phyloP scores from a whole-genome alignment of 352 stramenopile genomes.

The Phytopythium litorale region DNA sequence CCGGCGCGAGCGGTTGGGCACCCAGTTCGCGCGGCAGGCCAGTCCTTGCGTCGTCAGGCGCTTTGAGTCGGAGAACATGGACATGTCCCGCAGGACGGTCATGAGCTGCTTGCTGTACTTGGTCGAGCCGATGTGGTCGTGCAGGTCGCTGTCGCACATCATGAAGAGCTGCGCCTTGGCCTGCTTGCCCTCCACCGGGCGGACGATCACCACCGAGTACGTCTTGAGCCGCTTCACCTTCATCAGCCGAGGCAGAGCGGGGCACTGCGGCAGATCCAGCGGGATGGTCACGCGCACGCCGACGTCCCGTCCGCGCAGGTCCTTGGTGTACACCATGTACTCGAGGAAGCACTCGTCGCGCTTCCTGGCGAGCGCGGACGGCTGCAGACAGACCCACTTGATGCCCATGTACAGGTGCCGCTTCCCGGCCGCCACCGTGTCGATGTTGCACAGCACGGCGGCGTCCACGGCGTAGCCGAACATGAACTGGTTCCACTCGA shows the following conservation, averaged over 20 bases:
- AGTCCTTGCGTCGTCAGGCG: slow-evolving; percentile 46
- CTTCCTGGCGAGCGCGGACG: slow-evolving; percentile 54
- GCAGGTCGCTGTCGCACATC: slow-evolving; percentile 45
- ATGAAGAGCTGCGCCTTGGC: slow-evolving; percentile 51
- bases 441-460: slow-evolving; percentile 60
- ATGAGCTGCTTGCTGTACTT: slow-evolving; percentile 58
- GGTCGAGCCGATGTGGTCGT: slow-evolving; percentile 32
- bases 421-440: slow-evolving; percentile 28
- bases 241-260: slow-evolving; percentile 34
- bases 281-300: slow-evolving; percentile 59
- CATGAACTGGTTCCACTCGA: slow-evolving; percentile 70
- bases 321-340: slow-evolving; percentile 59
- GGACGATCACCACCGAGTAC: slow-evolving; percentile 52
- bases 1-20: slow-evolving; percentile 35
- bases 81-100: slow-evolving; percentile 48
- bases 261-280: slow-evolving; percentile 59
- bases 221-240: slow-evolving; percentile 58
- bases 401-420: slow-evolving; percentile 59
- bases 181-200: slow-evolving; percentile 21
- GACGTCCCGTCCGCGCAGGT: slow-evolving; percentile 48
- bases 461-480: slow-evolving; percentile 62
- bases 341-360: slow-evolving; percentile 76
- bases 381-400: slow-evolving; percentile 72
- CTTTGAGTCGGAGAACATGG: slow-evolving; percentile 53
- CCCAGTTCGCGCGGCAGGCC: slow-evolving; percentile 29